Evolutionary conservation across 345 rosid species (phyloP).

Genomic region (Kandelia obovata): DNA sequence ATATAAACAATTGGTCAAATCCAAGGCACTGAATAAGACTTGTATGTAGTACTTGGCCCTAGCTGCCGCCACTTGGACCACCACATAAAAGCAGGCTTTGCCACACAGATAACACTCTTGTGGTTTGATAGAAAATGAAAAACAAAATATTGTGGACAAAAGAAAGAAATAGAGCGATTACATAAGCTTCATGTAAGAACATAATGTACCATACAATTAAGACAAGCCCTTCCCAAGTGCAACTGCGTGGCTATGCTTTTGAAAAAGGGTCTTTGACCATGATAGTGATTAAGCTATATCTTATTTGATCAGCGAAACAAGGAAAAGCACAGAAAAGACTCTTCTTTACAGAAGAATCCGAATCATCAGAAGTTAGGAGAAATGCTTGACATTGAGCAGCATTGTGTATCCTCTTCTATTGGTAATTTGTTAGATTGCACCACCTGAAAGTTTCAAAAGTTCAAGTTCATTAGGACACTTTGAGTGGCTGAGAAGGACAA

Average conservation of each 20-base stretch:
- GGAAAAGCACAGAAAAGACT: background rate
- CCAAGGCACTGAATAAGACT: conserved; percentile 19
- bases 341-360: conserved; percentile 5
- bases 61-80: conserved; percentile 24
- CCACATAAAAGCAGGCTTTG: background rate
- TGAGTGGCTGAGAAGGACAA: background rate
- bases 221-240: conserved; percentile 12
- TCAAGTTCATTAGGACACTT: background rate
- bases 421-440: conserved; percentile 6
- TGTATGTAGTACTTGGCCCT: background rate
- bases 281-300: conserved; percentile 1
- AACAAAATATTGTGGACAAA: background rate
- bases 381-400: background rate
- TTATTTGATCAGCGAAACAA: background rate
- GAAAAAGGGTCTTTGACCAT: conserved; percentile 15
- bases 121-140: background rate
- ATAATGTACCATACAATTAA: conserved; percentile 20
- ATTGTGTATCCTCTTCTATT: background rate
- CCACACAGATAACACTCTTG: background rate
- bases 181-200: conserved; percentile 19
- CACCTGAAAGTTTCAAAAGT: conserved; percentile 28
- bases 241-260: conserved; percentile 12
- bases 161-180: background rate
- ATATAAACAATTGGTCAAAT: conserved; percentile 9
- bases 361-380: background rate